Conservation (phyloP, 371 early-diverging fungal genomes). For the Mucor racemosus region DNA sequence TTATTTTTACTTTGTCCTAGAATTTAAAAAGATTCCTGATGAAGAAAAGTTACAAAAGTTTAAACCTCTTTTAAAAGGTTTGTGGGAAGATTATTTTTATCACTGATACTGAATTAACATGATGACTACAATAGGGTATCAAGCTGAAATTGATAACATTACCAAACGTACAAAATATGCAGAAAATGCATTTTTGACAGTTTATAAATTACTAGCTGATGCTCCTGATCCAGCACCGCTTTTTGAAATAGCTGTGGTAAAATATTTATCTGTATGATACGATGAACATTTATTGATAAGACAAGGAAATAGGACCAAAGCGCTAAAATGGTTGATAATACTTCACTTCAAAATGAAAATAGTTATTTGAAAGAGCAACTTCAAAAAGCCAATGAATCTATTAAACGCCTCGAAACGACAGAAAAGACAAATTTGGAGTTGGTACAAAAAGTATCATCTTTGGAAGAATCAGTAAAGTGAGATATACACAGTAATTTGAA, state of each 20-base stretch:
- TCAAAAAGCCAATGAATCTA: constrained; percentile 40
- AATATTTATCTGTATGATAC: background rate
- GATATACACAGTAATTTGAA: background rate
- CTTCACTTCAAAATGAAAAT: constrained; percentile 58
- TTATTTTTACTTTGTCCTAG: constrained; percentile 34
- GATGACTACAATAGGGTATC: constrained; percentile 64
- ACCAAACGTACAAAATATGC: constrained; percentile 84
- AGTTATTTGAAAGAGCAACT: constrained; percentile 57
- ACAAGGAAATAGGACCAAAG: constrained; percentile 60
- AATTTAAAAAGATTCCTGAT: constrained; percentile 80
- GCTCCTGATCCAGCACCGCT: constrained; percentile 88
- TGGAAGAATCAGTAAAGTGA: constrained; percentile 42
- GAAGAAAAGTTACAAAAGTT: constrained; percentile 78
- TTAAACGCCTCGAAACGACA: constrained; percentile 44
- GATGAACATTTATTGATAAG: background rate
- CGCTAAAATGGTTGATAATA: constrained; percentile 54
- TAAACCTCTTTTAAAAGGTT: constrained; percentile 74
- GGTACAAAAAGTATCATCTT: constrained; percentile 59
- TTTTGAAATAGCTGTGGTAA: constrained; percentile 57
- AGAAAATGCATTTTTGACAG: constrained; percentile 80
- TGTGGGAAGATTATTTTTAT: background rate
- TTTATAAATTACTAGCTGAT: constrained; percentile 82
- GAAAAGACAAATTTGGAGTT: constrained; percentile 58
- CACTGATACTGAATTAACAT: background rate
- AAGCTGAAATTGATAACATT: constrained; percentile 88